phyloP scores from a whole-genome alignment of 306 rosid genomes.

The Abrus precatorius region DNA sequence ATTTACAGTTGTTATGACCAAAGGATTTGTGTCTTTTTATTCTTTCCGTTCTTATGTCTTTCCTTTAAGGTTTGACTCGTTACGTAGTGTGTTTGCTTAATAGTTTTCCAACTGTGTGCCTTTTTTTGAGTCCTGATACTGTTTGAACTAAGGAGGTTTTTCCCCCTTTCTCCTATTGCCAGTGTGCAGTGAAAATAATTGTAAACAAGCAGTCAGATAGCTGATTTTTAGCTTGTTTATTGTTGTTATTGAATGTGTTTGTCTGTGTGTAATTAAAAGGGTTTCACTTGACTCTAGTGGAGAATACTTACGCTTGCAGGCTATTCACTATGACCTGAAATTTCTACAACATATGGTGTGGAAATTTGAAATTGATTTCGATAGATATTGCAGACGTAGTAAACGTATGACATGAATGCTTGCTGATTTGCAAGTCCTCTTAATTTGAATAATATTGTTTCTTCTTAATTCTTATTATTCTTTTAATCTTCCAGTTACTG shows the following conservation, averaged over 20 bases:
- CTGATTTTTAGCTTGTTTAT: neutral
- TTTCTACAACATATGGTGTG: neutral
- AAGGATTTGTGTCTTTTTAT: neutral
- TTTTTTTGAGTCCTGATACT: neutral
- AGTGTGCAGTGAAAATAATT: neutral
- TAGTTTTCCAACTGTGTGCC: neutral
- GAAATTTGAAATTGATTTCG: conserved; percentile 7
- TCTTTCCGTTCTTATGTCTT: neutral
- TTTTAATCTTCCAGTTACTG: conserved; percentile 63
- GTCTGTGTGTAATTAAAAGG: neutral
- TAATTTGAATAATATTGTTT: neutral
- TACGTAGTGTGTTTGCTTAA: neutral
- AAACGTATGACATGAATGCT: conserved; percentile 3
- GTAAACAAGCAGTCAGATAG: neutral
- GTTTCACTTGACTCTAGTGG: neutral
- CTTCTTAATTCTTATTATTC: conserved; percentile 6
- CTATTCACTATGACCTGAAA: neutral
- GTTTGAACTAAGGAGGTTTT: neutral
- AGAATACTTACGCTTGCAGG: conserved; percentile 2
- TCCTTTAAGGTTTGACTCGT: neutral
- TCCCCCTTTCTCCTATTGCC: neutral
- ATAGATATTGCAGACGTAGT: conserved; percentile 25
- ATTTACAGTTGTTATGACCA: conserved; percentile 1
- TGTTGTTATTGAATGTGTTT: neutral
- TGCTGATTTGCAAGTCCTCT: conserved; percentile 11